Evolutionary conservation across 352 stramenopile genomes (phyloP), one percentile per base, ranked within the genome.

Genomic region (Phytophthora nicotianae): DNA sequence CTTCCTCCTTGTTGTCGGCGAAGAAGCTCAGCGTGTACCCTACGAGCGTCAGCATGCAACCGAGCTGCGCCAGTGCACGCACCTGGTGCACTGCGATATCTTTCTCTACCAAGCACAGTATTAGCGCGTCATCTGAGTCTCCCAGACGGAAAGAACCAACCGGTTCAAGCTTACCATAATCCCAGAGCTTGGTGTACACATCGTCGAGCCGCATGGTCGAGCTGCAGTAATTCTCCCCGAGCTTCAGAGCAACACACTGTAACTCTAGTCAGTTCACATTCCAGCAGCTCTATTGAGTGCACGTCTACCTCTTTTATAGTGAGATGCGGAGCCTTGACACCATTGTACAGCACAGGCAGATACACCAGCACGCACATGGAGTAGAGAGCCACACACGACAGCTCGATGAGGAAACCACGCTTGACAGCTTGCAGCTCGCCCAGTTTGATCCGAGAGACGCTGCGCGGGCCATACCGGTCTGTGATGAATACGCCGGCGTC

Each of bases 1-100:
- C 63, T 37, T 74, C 69, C 3, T 70, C 65, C 26, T 73, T 75
- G 65, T 83, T 83, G 62, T 86, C 77, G 50, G 60, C 65, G 20
- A 88, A 68, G 52, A 88, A 90, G 57, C 78, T 88, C 29, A 90
- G 51, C 26, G 66, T 46, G 58, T 86, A 90, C n/a, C 58, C 68
- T 14, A 88, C 65, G 23, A 90, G 58, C 41, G 75, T 77, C 37
- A 88, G 59, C 40, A 90, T 73, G 46, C 77, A 86, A 7, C 62
- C 70, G 20, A 88, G 68, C 55, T 90, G 81, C 9, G 81, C 74
- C 1, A 83, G 73, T 16, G 81, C 76, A n/a, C 78, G 75, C 9
- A 88, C 63, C 56, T 90, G 76, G 52, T 88, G 70, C 20, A 85
- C 77, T 0, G 67, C 72, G 38, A 77, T 67, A 37, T 82, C 75